Evolutionary conservation across 768 basidiomycete genomes (phyloP), one percentile per base, ranked within the genome.

Genomic region (Astraeus odoratus): DNA sequence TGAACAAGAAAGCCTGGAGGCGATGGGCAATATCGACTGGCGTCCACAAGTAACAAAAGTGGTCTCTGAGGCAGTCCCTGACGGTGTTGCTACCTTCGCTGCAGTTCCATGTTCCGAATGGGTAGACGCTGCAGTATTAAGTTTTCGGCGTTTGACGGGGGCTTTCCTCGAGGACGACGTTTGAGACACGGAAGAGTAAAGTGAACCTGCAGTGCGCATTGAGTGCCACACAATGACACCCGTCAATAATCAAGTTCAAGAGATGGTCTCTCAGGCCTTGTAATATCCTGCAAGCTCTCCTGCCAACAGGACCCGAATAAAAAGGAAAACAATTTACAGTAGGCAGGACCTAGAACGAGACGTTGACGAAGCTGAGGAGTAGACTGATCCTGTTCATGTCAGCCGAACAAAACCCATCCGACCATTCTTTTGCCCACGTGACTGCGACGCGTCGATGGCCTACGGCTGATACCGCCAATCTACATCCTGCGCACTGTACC

Each of bases 1-100:
- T 24, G 60, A 65, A 38, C 61, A 62, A 33, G 57, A 56, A 22
- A 52, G 49, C 9, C 54, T 63, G 19, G 36, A 24, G n/a, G 8
- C 37, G 6, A 20, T n/a, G n/a, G 35, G 16, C 46, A 3, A 43
- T 10, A 50, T 19, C 34, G 13, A 18, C 26, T 41, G 8, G 39
- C 39, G 6, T 8, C 39, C 26, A 16, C 8, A 25, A 7, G 4
- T n/a, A 8, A 19, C 9, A 18, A 38, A 3, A 13, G 3, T 22
- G 3, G 15, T 15, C 15, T 29, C 26, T 13, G 47, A 29, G 8
- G 26, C 9, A 15, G 35, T 45, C 27, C 20, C 34, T 12, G 52
- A 53, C 42, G 57, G 52, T 16, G 44, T 39, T 9, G 53, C 38
- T 5, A 53, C 46, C 29, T 56, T 58, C 40, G 33, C 29, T 5